Conservation (phyloP, 2,329 filamentous ascomycete genomes). For the Trichoderma citrinoviride region DNA sequence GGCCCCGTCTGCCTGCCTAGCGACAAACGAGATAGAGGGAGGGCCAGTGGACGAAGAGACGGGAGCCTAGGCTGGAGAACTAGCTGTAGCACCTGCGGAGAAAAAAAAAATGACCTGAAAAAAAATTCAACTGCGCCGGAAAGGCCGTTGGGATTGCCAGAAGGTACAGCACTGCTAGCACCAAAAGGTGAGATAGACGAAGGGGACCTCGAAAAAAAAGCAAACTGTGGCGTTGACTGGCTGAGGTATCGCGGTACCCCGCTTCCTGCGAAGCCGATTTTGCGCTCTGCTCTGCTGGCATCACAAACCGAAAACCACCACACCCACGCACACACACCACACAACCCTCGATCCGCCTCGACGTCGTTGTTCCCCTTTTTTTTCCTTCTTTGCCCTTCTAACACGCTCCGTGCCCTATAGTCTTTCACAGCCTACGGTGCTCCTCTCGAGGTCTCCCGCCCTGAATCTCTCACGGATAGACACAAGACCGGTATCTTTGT, state of each 20-base stretch:
- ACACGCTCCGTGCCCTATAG: slow-evolving; percentile 4
- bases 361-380: background rate
- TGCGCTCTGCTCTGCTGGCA: slow-evolving; percentile 21
- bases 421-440: slow-evolving; percentile 9
- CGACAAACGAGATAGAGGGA: background rate
- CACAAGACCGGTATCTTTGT: background rate
- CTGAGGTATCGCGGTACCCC: slow-evolving; percentile 22
- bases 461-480: background rate
- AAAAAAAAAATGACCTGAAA: background rate
- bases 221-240: slow-evolving; percentile 17
- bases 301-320: slow-evolving; percentile 20
- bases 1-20: background rate
- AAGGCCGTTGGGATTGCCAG: background rate
- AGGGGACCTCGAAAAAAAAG: background rate
- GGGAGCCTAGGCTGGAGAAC: slow-evolving; percentile 3
- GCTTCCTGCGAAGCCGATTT: slow-evolving; percentile 23
- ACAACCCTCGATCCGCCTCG: slow-evolving; percentile 7
- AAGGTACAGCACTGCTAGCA: background rate
- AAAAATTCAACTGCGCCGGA: background rate
- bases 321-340: background rate
- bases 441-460: background rate
- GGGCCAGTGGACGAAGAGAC: background rate
- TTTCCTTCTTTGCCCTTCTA: background rate
- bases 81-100: slow-evolving; percentile 11
- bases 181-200: background rate